Base-by-base conservation (phyloP, 768 basidiomycete genomes). In the Agrocybe pediades region DNA sequence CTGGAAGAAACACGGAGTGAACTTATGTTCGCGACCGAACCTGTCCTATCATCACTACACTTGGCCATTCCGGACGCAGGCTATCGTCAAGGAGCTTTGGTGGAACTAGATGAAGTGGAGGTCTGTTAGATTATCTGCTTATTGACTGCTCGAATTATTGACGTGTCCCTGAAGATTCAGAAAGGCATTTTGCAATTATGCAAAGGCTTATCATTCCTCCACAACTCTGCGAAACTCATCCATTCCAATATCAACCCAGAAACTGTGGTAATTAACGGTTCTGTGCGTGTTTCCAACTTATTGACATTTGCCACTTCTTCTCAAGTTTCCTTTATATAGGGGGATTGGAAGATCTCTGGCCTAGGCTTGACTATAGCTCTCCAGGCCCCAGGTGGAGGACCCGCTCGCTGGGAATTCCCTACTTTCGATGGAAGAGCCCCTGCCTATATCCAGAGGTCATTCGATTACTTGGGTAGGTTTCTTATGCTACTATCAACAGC, bases 291-390 rank as follows among this genome's bases (percentile, higher is more conserved):
- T 36, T 39, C 24, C 29, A 9, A 21, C 16, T 21, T 44, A 8
- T 29, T 29, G 39, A 16, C 19, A 29, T 24, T 3, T 23, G 7
- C 19, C 9, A 21, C n/a, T 26, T 19, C 9, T 40, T 46, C 13
- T 15, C 30, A 15, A 51, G 26, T 19, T 51, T 27, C 25, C 40
- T n/a, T 25, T 48, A 23, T 48, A 15, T 61, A 96, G 93, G 96
- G 97, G 26, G 97, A 99, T 70, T 99, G 97, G 97, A 99, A 98
- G 72, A 82, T 99, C 27, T 85, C 89, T 16, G 95, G 94, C 1
- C 78, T 99, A 33, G 92, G 93, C 2, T 74, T 95, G 45, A 93
- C 92, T 1, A 94, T 95, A 25, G 80, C 92, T 6, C 75, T 97
- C 7, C 71, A 82, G 33, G 74, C 78, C 20, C 71, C 84, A 3